Evolutionary conservation across 1,139 yeast species (phyloP).

Genomic region (Taphrina sp.): DNA sequence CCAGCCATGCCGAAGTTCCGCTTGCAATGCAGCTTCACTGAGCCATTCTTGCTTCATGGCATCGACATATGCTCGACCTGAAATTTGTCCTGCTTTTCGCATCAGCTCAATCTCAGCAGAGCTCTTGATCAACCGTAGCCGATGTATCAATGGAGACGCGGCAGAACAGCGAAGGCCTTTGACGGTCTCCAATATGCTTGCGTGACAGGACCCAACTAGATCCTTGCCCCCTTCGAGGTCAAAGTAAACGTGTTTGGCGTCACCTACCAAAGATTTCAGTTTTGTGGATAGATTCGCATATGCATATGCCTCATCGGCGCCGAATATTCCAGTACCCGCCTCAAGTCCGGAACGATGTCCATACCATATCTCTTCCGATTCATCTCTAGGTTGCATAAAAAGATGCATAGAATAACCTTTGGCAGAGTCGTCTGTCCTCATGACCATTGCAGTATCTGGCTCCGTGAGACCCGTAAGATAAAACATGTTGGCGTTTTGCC

Average conservation of each 20-base stretch:
- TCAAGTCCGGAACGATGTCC: slow-evolving; percentile 85
- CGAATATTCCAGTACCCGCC: slow-evolving; percentile 78
- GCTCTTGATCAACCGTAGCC: slow-evolving; percentile 68
- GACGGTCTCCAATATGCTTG: slow-evolving; percentile 39
- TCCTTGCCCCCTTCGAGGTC: slow-evolving; percentile 43
- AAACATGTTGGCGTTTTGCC: slow-evolving; percentile 77
- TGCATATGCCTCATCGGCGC: slow-evolving; percentile 66
- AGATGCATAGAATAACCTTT: slow-evolving; percentile 54
- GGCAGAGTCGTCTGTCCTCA: slow-evolving; percentile 53
- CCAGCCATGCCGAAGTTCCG: slow-evolving; percentile 66
- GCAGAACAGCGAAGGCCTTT: slow-evolving; percentile 45
- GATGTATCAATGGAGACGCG: slow-evolving; percentile 53
- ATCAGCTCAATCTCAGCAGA: slow-evolving; percentile 70
- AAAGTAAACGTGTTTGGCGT: slow-evolving; percentile 54
- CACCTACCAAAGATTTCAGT: slow-evolving; percentile 50
- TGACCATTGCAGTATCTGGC: slow-evolving; percentile 74
- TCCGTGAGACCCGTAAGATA: slow-evolving; percentile 62
- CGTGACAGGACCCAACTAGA: slow-evolving; percentile 27
- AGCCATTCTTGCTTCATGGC: slow-evolving; percentile 63
- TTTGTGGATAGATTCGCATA: background rate
- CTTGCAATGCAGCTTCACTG: slow-evolving; percentile 81
- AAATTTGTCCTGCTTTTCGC: slow-evolving; percentile 78
- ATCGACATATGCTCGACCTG: slow-evolving; percentile 76
- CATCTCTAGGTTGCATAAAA: slow-evolving; percentile 83
- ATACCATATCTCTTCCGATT: slow-evolving; percentile 83